Evolutionary conservation across 1,284 basidiomycete species (phyloP), one percentile per base, ranked within the genome.

Genomic region (Leccinum griseonigrum): DNA sequence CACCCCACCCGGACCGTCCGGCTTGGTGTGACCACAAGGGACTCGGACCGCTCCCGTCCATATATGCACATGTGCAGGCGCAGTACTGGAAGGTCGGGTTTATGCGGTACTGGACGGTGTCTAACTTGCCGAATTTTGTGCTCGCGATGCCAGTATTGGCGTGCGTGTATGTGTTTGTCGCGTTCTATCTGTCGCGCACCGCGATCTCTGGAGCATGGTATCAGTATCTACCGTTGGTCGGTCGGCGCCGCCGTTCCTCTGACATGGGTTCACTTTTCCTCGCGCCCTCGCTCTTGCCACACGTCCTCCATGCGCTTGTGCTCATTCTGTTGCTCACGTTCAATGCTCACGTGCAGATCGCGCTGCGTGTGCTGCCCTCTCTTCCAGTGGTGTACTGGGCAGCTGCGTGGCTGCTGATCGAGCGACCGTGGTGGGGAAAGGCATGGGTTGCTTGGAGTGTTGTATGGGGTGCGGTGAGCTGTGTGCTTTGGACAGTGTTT

Each of bases 61-160:
- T 93, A 53, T 98, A 98, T 73, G 78, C 83, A n/a, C 87, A 92
- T 68, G 91, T 93, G 1, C 97, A 98, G 74, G 77, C 1, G 79
- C 84, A 54, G 54, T 98, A 98, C 75, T 99, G 97, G 96, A 82
- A 93, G 73, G 81, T 85, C 63, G 95, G 95, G 5, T 85, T 95
- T 63, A 76, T 98, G 61, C 84, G 82, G 1, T 98, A 99, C 76
- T 99, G 95, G 95, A 87, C 88, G 0, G 60, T 79, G 4, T 77
- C 84, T 31, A 96, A 98, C 73, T 65, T 94, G 2, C 97, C 97
- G 34, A 98, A 98, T 75, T 92, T 98, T 73, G 61, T 91, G 57
- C 80, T 98, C 48, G 88, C 92, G 1, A 71, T 85, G 0, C 97
- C 97, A 0, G 83, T 91, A 0, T 79, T 94, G 52, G 48, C 76